Base-by-base conservation (phyloP, 78 protist genomes). In the Speleostelium caveatum region DNA sequence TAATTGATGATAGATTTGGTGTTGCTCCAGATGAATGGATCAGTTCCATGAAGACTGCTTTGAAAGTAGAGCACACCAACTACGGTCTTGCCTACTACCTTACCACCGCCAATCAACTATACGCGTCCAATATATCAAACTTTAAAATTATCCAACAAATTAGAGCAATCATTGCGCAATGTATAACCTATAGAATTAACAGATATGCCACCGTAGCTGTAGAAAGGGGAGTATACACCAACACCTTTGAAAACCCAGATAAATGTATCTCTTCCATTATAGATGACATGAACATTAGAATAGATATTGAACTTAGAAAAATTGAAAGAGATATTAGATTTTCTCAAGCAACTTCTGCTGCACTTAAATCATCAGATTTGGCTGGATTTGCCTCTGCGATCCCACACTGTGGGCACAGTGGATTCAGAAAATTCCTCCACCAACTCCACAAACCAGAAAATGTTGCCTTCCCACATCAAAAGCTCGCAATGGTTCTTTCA, bases 1-100 rank as follows among this genome's bases (percentile, higher is more conserved):
- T 4, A 3, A 56, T 86, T 24, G 93, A 86, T 61, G 36, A 36
- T 10, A 60, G 26, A 59, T 86, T 30, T 75, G 93, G 93, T 86
- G 63, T 86, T 33, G 73, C 93, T 28, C 93, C 93, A 73, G 26
- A 21, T 14, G 80, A 75, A n/a, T 86, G 53, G 67, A 86, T 86
- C 28, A 68, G 68, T 6, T 60, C 35, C 1, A 68, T 86, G 28
- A 86, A 86, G 41, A 7, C 24, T 12, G 71, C 53, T 33, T 59
- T 61, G 2, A 53, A 56, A 45, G 28, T 22, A 1, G n/a, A 19
- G 8, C 24, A 12, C 14, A 28, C n/a, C 5, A 72, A 72, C 7
- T 28, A 53, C 33, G 58, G 72, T 49, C 26, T 83, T 38, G 79
- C 67, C 26, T 41, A 4, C 17, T 83, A 68, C 5, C 19, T 83